These are phyloP conservation scores for Fusarium irregulare DNA, from an alignment of 2,329 filamentous ascomycete genomes.

Conservation along the genomic window DNA sequence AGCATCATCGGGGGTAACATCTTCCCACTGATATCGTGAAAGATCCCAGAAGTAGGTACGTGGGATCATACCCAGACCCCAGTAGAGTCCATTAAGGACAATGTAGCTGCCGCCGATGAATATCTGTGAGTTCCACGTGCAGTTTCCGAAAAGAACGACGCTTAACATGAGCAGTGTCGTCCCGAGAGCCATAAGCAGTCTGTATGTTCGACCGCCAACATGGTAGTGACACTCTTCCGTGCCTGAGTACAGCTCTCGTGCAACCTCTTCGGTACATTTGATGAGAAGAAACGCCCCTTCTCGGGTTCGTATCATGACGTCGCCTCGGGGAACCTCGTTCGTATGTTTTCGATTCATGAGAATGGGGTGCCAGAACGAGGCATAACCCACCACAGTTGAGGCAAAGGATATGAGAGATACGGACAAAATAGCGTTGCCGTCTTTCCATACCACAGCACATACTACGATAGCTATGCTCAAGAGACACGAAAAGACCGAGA, in stretches of 20 bases:
- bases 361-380: constrained; percentile 67
- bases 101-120: constrained; percentile 69
- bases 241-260: constrained; percentile 71
- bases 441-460: constrained; percentile 54
- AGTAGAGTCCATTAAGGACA: constrained; percentile 69
- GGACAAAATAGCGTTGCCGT: constrained; percentile 55
- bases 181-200: constrained; percentile 65
- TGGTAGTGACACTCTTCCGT: constrained; percentile 70
- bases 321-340: constrained; percentile 63
- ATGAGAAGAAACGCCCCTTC: constrained; percentile 70
- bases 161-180: constrained; percentile 71
- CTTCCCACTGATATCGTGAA: constrained; percentile 59
- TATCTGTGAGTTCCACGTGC: constrained; percentile 69
- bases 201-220: constrained; percentile 60
- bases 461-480: constrained; percentile 61
- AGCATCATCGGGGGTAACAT: constrained; percentile 57
- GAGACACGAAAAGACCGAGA: constrained; percentile 63
- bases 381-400: constrained; percentile 66
- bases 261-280: constrained; percentile 68
- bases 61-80: constrained; percentile 64
- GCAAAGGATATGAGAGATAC: constrained; percentile 64
- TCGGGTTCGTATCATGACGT: constrained; percentile 71
- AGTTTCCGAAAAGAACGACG: constrained; percentile 71
- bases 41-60: constrained; percentile 67
- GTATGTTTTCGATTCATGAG: constrained; percentile 63